Evolutionary conservation across 2,329 filamentous ascomycete species (phyloP), one percentile per base, ranked within the genome.

Genomic region (Gaeumannomyces tritici): DNA sequence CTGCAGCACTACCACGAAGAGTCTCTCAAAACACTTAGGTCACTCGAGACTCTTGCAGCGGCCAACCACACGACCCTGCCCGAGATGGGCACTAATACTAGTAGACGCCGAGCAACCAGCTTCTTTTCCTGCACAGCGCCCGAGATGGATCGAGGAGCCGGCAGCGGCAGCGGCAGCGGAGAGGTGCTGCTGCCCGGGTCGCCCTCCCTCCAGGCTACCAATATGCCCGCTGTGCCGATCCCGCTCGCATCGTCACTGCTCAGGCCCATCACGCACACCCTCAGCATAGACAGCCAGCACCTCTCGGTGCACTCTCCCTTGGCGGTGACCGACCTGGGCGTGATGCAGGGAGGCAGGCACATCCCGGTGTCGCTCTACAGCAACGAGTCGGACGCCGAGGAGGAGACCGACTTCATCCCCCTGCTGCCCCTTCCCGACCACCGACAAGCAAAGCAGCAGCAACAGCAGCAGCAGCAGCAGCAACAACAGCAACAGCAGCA

Each of bases 371-470:
- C 65, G 1, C 29, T 65, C 2, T 64, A 63, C 62, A 55, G 63
- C 31, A 35, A 56, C 24, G 62, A 63, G 7, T 60, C 62, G 28
- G 62, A 63, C 29, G 59, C 61, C 13, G 64, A 63, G 3, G 61
- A 67, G 27, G 51, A 35, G 24, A 60, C 63, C 33, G 61, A 55
- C 29, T 67, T 67, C 56, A 63, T 64, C 31, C 61, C 64, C 13
- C 60, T 64, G 60, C 69, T 71, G 24, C 69, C 70, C 4, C 70
- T 51, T 0, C 3, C 24, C 42, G 42, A 51, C n/a, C 42, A 21
- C 42, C 42, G 24, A 6, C 42, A n/a, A 13, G 12, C 42, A 51
- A 85, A 78, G n/a, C 42, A n/a, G 21, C 42, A 51, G 18, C 35
- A 42, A 42, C 8, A 18, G 12, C 35, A 42, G 18, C 35, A 42